Evolutionary conservation across 352 stramenopile genomes (phyloP), one percentile per base, ranked within the genome.

Genomic region (Saprolegnia diclina): DNA sequence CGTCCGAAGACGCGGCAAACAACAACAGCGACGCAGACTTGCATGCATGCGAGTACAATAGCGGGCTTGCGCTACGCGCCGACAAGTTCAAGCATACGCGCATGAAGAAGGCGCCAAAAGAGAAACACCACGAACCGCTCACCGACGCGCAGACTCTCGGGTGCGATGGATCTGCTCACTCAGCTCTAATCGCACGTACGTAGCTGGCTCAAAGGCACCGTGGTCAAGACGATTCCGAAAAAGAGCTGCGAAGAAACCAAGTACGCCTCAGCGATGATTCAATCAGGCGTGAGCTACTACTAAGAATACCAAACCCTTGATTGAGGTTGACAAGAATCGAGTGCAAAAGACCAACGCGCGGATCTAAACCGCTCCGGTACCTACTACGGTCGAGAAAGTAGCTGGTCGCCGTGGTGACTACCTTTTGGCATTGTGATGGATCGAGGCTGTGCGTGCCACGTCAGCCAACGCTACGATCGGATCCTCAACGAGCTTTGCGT

Each of bases 221-320:
- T 38, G 7, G 38, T 53, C 6, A 69, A 69, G 38, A 69, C 63
- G 9, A 50, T 69, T 38, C 63, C 63, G 14, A 69, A 69, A 29
- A 69, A 69, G 22, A 69, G 63, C 38, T 69, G 63, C 53, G 63
- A 69, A 63, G 63, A 69, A 56, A 69, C 63, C 29, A 69, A 69
- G 38, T 69, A 53, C 32, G 63, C 63, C 5, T 69, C 63, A 19
- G 63, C 63, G 18, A 69, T 69, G 63, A 69, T 69, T 53, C 63
- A 69, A 56, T 69, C 63, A 6, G 63, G 63, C 10, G 63, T 69
- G 4, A 63, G 54, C 45, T 69, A 69, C 63, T 69, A 44, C 54
- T 69, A 62, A 69, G 46, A 29, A 2, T 2, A 54, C 2, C 46
- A 29, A 22, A 54, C 24, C 46, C n/a, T n/a, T n/a, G n/a, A n/a